Base-by-base conservation (phyloP, 495 filamentous ascomycete species). In the Xylona heveae region DNA sequence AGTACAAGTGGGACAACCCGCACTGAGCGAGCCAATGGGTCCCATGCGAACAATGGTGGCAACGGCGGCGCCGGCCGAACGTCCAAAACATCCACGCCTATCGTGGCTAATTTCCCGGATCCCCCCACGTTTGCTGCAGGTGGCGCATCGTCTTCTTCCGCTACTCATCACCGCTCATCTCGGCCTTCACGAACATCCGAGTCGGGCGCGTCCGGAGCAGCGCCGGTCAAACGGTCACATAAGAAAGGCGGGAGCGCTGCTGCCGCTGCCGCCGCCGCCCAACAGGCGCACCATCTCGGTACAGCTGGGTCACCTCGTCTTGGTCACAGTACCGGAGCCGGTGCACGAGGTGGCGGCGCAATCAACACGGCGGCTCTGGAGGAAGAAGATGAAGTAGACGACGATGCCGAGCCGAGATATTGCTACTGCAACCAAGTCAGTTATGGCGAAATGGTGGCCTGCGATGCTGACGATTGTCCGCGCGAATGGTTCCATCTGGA, bases 401-500 rank as follows among this genome's bases (percentile, higher is more conserved):
- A 83, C 32, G 74, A 66, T 9, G 71, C 81, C 34, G 88, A 94
- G 48, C 79, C 77, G 8, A 59, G 70, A 28, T 97, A 94, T 52
- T 97, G 88, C 52, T 80, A 82, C 52, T 97, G 88, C 50, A 78
- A 94, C 40, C 67, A 74, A 38, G 71, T 93, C 20, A 88, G 78
- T 44, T 97, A 92, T 45, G 88, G 88, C 14, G 79, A 91, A 54
- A 97, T 97, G 88, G 78, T 97, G 10, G 88, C 75, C n/a, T 97
- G 88, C 41, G 88, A 97, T 46, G 78, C 74, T 14, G 78, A 85
- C 31, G 64, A 62, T 17, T 97, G 88, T 54, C 65, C 72, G 38
- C 64, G 69, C 39, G 85, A 95, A 54, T 97, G 88, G 88, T 97
- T 95, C 57, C 88, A 97, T 62, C 49, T 97, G 25, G 73, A 71